Evolutionary conservation across 306 rosid genomes (phyloP).

Genomic region (Prunus campanulata): DNA sequence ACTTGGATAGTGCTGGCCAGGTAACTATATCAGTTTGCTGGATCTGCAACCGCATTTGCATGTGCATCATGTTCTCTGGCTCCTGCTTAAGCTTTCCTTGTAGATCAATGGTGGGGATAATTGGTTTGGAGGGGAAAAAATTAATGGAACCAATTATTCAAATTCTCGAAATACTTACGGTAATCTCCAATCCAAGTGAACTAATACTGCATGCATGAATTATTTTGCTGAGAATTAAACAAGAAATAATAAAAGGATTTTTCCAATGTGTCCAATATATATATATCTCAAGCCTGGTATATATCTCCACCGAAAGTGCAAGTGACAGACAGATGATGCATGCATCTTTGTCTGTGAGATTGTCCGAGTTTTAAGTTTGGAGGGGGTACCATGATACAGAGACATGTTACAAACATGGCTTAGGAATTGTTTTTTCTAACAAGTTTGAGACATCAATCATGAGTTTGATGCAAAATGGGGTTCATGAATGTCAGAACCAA

Average conservation of each 20-base stretch:
- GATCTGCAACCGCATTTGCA: background rate
- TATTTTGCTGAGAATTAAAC: background rate
- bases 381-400: slow-evolving; percentile 14
- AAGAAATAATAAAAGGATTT: background rate
- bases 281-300: background rate
- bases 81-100: background rate
- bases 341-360: slow-evolving; percentile 32
- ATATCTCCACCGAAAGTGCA: background rate
- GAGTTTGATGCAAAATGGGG: slow-evolving; percentile 36
- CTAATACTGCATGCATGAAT: background rate
- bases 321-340: slow-evolving; percentile 21
- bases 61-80: background rate
- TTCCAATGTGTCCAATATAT: background rate
- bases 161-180: background rate
- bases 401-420: slow-evolving; percentile 38
- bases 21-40: background rate
- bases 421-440: slow-evolving; percentile 24
- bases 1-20: slow-evolving; percentile 7
- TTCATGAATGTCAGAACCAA: slow-evolving; percentile 69
- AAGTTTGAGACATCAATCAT: slow-evolving; percentile 5
- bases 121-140: background rate
- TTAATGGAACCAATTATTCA: background rate
- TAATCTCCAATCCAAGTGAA: background rate
- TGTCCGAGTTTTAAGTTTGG: slow-evolving; percentile 1
- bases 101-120: background rate